These are phyloP conservation scores for Selaginella tamariscina DNA, from an alignment of 75 land plant genomes.

Conservation along the genomic window DNA sequence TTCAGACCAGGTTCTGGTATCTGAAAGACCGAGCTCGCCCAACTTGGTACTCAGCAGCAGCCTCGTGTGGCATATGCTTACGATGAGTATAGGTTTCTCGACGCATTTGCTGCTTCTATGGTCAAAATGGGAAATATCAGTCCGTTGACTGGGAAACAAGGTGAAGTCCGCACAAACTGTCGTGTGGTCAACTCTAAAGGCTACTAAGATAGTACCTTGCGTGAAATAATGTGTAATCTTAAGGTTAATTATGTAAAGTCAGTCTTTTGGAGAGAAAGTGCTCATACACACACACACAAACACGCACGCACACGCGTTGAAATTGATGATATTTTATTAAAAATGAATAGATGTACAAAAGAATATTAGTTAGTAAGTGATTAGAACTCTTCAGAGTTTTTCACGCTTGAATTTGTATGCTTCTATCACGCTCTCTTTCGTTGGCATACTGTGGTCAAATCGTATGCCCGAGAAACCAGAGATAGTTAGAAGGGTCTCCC, in stretches of 20 bases:
- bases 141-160: not conserved
- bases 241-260: too few species aligned
- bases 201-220: too few species aligned
- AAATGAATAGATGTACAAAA: too few species aligned
- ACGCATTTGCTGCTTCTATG: not conserved
- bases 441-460: not conserved
- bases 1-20: constrained; percentile 5
- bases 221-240: too few species aligned
- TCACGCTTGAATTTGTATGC: not conserved
- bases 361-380: not conserved
- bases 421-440: not conserved
- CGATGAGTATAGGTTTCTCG: not conserved
- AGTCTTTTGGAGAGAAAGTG: too few species aligned
- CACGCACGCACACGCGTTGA: too few species aligned
- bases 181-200: not conserved
- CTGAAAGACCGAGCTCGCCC: not conserved
- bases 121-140: constrained; percentile 7
- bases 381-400: not conserved
- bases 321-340: too few species aligned
- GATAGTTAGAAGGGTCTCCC: constrained; percentile 7
- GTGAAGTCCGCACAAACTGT: not conserved
- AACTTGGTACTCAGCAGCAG: not conserved
- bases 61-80: not conserved
- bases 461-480: not conserved
- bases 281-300: too few species aligned